phyloP scores from a whole-genome alignment of 202 grass and related monocot genomes.

The Saccharum hybrid region DNA sequence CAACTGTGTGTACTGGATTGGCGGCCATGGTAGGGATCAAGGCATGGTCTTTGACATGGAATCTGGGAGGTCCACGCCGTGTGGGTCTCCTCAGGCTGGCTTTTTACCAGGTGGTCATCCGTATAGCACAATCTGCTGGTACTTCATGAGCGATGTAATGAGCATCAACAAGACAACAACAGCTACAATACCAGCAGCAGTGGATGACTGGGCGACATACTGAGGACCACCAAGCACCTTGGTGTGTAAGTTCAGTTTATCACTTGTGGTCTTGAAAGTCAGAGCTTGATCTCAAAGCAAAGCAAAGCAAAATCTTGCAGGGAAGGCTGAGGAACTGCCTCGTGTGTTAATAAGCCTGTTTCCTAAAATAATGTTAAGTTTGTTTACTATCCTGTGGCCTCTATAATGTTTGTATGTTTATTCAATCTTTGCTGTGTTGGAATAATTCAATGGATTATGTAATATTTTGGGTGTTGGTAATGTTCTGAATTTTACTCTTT shows the following conservation, averaged over 20 bases:
- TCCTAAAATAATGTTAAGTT: slow-evolving; percentile 32
- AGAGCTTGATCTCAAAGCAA: background rate
- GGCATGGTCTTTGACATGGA: slow-evolving; percentile 66
- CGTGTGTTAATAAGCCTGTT: slow-evolving; percentile 35
- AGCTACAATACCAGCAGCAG: slow-evolving; percentile 17
- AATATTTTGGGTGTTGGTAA: slow-evolving; percentile 16
- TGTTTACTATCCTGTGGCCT: slow-evolving; percentile 33
- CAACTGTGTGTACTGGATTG: slow-evolving; percentile 61
- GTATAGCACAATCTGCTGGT: slow-evolving; percentile 55
- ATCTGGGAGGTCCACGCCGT: slow-evolving; percentile 47
- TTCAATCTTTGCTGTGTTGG: slow-evolving; percentile 42
- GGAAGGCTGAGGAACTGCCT: slow-evolving; percentile 13
- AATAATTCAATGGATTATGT: slow-evolving; percentile 36
- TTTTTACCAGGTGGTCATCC: slow-evolving; percentile 18
- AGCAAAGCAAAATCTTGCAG: slow-evolving; percentile 18
- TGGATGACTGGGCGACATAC: slow-evolving; percentile 45
- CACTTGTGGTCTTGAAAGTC: background rate
- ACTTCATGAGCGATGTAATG: slow-evolving; percentile 56
- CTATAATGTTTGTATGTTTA: slow-evolving; percentile 30
- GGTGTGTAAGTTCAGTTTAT: slow-evolving; percentile 39
- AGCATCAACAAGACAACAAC: slow-evolving; percentile 46
- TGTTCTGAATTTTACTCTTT: background rate
- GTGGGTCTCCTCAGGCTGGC: slow-evolving; percentile 22
- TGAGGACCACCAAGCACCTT: slow-evolving; percentile 13
- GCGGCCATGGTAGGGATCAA: slow-evolving; percentile 58